Percentiles rank a stretch among this genome's conserved stretches.
Evolutionary conservation across 306 rosid genomes (phyloP).

Genomic region (Quercus dentata): DNA sequence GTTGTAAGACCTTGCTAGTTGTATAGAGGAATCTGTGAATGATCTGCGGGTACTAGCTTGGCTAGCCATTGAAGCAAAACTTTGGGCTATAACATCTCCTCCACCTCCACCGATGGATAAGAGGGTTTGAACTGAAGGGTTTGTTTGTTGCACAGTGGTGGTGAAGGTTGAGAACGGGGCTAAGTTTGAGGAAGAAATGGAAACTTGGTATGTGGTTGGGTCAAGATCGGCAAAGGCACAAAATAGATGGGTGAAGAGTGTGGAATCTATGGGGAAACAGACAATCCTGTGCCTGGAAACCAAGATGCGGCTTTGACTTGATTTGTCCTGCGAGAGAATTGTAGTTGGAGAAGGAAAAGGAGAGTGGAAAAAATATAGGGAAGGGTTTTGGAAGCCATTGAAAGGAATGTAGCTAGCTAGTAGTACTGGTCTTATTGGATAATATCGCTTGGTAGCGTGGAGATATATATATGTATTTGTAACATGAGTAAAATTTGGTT

Average conservation of each 20-base stretch:
- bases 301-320: constrained; percentile 31
- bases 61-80: constrained; percentile 42
- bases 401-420: too few relatives aligned
- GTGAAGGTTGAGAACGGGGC: constrained; percentile 36
- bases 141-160: constrained; percentile 28
- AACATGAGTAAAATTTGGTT: neutral
- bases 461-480: neutral
- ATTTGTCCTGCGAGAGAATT: constrained; percentile 19
- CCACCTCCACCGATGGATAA: constrained; percentile 48
- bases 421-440: neutral
- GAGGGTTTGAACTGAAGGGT: constrained; percentile 38
- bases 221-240: constrained; percentile 53
- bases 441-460: neutral
- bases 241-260: constrained; percentile 57
- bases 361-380: too few relatives aligned
- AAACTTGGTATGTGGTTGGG: constrained; percentile 17
- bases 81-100: neutral
- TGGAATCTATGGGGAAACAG: constrained; percentile 37
- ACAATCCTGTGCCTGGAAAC: constrained; percentile 33
- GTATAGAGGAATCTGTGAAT: constrained; percentile 36
- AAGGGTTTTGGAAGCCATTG: constrained; percentile 24
- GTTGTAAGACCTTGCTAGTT: constrained; percentile 22
- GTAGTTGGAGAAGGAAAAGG: neutral
- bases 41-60: constrained; percentile 13
- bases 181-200: constrained; percentile 25